Percentiles rank a stretch among this genome's conserved stretches.
Conservation (phyloP, 306 rosid genomes). For the Dicorynia guianensis region DNA sequence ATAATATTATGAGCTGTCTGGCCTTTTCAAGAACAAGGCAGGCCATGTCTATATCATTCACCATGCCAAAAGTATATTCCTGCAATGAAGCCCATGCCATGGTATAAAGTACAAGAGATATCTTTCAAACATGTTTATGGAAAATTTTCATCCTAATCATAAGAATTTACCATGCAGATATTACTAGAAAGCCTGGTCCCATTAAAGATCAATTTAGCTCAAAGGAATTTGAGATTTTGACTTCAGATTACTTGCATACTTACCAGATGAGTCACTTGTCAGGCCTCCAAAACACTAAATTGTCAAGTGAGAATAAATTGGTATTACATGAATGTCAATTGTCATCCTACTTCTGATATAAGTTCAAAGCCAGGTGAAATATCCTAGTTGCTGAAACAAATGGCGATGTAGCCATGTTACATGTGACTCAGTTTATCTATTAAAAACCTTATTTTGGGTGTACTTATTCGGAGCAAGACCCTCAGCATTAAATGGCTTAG, state of each 20-base stretch:
- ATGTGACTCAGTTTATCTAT: neutral
- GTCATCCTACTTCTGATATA: neutral
- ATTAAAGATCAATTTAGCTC: neutral
- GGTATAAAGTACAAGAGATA: neutral
- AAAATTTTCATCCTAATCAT: constrained; percentile 7
- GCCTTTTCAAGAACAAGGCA: constrained; percentile 12
- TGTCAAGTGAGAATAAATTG: neutral
- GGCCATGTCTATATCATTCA: constrained; percentile 19
- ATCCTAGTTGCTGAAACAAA: neutral
- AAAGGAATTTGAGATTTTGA: neutral
- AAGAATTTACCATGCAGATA: neutral
- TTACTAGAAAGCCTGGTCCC: constrained; percentile 10
- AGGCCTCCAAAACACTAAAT: constrained; percentile 17
- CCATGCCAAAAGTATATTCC: neutral
- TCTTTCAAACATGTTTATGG: neutral
- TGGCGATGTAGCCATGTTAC: neutral
- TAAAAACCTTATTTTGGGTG: neutral
- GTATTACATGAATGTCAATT: constrained; percentile 10
- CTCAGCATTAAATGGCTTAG: too few species aligned
- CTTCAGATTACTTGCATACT: neutral
- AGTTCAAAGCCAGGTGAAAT: neutral
- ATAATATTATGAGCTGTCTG: constrained; percentile 16
- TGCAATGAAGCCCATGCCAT: neutral
- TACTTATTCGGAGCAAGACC: neutral
- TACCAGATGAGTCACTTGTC: constrained; percentile 1